Base-by-base conservation (phyloP, 768 basidiomycete genomes). In the Tephrocybe sp. region DNA sequence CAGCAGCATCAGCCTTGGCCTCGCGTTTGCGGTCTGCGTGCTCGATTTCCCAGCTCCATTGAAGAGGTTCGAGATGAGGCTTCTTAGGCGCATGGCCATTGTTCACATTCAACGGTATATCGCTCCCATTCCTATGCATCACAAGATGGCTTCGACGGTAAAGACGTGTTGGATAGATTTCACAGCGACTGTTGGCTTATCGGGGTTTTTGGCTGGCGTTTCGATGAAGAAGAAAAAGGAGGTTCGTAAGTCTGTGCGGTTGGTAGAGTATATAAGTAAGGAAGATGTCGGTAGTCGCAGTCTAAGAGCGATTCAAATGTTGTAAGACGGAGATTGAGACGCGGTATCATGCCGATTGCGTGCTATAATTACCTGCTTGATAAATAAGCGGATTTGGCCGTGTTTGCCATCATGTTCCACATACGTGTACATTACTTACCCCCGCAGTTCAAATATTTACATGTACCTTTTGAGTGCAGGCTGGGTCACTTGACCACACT, bases 21-120 rank as follows among this genome's bases (percentile, higher is more conserved):
- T 91, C 89, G 30, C 68, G 76, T 59, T 72, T 76, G 39, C 88
- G 72, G 64, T 90, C 88, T n/a, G 72, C 81, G 48, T 85, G 85
- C 65, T 90, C 89, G 28, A 77, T 60, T 17, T 81, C 77, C 86
- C 86, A 86, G 66, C 83, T 77, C 88, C 88, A 91, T 62, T 76
- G 69, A 30, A 87, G 60, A 12, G 64, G 66, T 18, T 65, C 62
- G 39, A 15, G 43, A 12, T 28, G 32, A n/a, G 54, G 42, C n/a
- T 52, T 25, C 30, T 53, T 15, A 6, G 56, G n/a, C 21, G 56
- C 21, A 14, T 48, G 1, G n/a, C 25, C 46, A 11, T 59, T 46
- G 47, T 46, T 55, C 23, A 48, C 48, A 51, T 48, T 61, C 44
- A 57, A 45, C 38, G 60, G 50, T 36, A 57, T 41, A 18, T 61